Percentiles rank a stretch among this genome's conserved stretches.
phyloP scores from a whole-genome alignment of 1,139 yeast genomes.

The Suhomyces kunorum region DNA sequence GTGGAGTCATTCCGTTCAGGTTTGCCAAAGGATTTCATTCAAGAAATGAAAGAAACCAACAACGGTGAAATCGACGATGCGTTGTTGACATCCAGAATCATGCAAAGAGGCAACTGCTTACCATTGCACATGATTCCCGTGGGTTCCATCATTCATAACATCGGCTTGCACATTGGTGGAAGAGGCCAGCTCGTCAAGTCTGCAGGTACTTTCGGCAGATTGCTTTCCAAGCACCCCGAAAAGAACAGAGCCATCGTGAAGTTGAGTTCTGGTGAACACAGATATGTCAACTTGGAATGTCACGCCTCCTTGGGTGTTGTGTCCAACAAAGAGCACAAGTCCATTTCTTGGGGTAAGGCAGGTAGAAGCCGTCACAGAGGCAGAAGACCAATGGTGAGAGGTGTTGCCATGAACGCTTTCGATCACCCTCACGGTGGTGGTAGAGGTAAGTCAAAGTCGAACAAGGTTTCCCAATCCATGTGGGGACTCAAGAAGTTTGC shows the following conservation, averaged over 20 bases:
- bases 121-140: slow-evolving; percentile 91
- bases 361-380: slow-evolving; percentile 95
- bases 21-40: slow-evolving; percentile 72
- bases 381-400: slow-evolving; percentile 93
- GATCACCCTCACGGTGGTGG: slow-evolving; percentile 99
- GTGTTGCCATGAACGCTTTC: slow-evolving; percentile 96
- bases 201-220: slow-evolving; percentile 93
- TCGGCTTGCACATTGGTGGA: slow-evolving; percentile 76
- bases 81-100: slow-evolving; percentile 79
- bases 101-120: slow-evolving; percentile 92
- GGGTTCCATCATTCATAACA: slow-evolving; percentile 86
- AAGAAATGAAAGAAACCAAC: slow-evolving; percentile 60
- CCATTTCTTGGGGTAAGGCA: slow-evolving; percentile 91
- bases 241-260: slow-evolving; percentile 73
- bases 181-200: slow-evolving; percentile 89
- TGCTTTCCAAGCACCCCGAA: slow-evolving; percentile 76
- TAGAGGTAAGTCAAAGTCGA: slow-evolving; percentile 98
- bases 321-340: slow-evolving; percentile 93
- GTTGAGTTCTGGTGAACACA: slow-evolving; percentile 89
- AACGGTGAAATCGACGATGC: slow-evolving; percentile 93
- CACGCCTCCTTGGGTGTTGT: slow-evolving; percentile 95
- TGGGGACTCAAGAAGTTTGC: slow-evolving; percentile 97
- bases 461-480: slow-evolving; percentile 89
- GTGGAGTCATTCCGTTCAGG: slow-evolving; percentile 90
- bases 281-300: slow-evolving; percentile 81